Base-by-base conservation (phyloP, 2,329 filamentous ascomycete species). In the Calcarisporium arbuscula region DNA sequence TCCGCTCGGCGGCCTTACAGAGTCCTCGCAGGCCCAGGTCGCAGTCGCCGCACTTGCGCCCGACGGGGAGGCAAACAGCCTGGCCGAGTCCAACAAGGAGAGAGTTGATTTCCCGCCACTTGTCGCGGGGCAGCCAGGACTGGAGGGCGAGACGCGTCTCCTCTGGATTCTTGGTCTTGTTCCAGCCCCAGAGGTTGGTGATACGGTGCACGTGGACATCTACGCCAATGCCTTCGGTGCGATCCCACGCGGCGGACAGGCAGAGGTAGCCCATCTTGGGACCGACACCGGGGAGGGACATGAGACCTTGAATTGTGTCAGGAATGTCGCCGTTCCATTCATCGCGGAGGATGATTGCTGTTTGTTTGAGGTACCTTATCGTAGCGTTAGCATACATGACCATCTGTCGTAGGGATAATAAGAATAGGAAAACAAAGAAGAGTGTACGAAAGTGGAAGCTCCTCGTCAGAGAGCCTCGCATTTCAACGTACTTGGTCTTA, bases 191-290 rank as follows among this genome's bases (percentile, higher is more conserved):
- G 19, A 94, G 67, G 61, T 95, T 95, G 33, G 87, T 90, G 60
- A 95, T 94, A 36, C 89, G 82, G 61, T 95, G 89, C 4, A 95
- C 89, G 60, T 95, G 89, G 5, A 95, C 88, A 57, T 95, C 89
- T 31, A 95, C 89, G 18, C 89, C 89, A 44, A 95, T 94, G 7
- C 89, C 89, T 51, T 77, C 68, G 35, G 73, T 74, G 21, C 67
- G 64, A 48, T 63, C 59, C 74, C 74, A 78, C 72, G 51, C 85
- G 1, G 82, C 82, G 30, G 80, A 82, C 65, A 95, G 76, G 55
- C 84, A 90, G 16, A 95, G 73, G 57, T 92, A 89, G 10, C 82
- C 88, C 89, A 95, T 95, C 63, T 95, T 95, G 19, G 89, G 89
- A 0, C 89, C 89, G 1, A 95, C 89, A 5, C 89, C 89, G 0